These are phyloP conservation scores for Danielia reshetovae DNA, from an alignment of 805 yeast genomes.

Conservation along the genomic window DNA sequence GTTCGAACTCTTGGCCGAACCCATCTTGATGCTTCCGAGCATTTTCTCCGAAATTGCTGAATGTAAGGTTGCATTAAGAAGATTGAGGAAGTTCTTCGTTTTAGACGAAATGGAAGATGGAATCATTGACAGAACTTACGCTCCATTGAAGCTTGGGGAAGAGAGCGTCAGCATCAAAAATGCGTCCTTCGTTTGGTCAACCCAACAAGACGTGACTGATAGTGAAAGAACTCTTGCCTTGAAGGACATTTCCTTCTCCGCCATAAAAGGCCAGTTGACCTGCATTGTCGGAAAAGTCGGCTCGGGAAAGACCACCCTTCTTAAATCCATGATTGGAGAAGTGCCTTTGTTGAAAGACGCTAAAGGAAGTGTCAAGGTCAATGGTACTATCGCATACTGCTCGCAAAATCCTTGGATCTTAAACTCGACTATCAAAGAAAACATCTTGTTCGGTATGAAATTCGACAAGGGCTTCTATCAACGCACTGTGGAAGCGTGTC, in stretches of 20 bases:
- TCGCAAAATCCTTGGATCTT: slow-evolving; percentile 56
- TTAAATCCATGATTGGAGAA: slow-evolving; percentile 54
- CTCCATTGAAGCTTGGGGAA: slow-evolving; percentile 17
- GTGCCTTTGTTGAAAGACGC: slow-evolving; percentile 20
- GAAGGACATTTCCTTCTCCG: slow-evolving; percentile 44
- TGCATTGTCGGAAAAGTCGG: slow-evolving; percentile 70
- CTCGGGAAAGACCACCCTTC: slow-evolving; percentile 59
- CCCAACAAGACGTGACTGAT: slow-evolving; percentile 26
- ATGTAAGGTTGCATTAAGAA: slow-evolving; percentile 27
- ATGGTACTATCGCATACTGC: slow-evolving; percentile 55
- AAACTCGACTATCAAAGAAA: slow-evolving; percentile 48
- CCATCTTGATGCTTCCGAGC: slow-evolving; percentile 31
- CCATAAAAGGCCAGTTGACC: slow-evolving; percentile 49
- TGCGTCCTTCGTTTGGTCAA: slow-evolving; percentile 53
- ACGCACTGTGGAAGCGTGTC: slow-evolving; percentile 46
- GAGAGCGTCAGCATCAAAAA: slow-evolving; percentile 40
- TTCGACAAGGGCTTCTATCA: slow-evolving; percentile 40
- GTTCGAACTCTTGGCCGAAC: slow-evolving; percentile 33
- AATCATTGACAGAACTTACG: slow-evolving; percentile 17
- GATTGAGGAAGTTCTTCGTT: slow-evolving; percentile 30
- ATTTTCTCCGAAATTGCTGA: slow-evolving; percentile 27
- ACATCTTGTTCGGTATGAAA: slow-evolving; percentile 47
- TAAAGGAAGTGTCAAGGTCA: slow-evolving; percentile 12
- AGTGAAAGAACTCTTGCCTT: slow-evolving; percentile 46
- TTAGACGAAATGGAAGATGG: slow-evolving; percentile 32